Percentiles rank a stretch among this genome's conserved stretches.
Evolutionary conservation across 768 basidiomycete species (phyloP).

Genomic region (Pholiota conissans): DNA sequence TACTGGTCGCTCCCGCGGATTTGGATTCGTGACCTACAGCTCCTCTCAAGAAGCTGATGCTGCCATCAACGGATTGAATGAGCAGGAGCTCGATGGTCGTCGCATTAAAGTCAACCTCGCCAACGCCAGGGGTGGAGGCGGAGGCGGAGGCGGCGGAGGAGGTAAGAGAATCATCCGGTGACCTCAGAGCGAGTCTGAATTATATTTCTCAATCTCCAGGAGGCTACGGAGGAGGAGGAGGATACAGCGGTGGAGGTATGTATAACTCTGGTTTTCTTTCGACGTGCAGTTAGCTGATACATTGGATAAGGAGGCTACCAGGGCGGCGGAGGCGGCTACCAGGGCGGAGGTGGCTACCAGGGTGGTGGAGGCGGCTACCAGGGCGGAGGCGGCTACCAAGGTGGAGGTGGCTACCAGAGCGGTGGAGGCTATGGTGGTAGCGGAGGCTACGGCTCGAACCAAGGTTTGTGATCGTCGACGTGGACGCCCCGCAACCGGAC

Average conservation of each 20-base stretch:
- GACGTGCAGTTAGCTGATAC: neutral
- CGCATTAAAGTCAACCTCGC: conserved; percentile 88
- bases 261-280: neutral
- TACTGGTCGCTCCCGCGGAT: conserved; percentile 94
- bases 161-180: conserved; percentile 15
- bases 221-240: conserved; percentile 26
- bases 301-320: conserved; percentile 24
- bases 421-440: conserved; percentile 17
- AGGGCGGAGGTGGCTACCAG: conserved; percentile 18
- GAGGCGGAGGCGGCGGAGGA: conserved; percentile 48
- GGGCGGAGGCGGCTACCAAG: conserved; percentile 15
- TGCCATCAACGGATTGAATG: conserved; percentile 79
- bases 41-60: conserved; percentile 64
- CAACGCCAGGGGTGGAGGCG: conserved; percentile 65
- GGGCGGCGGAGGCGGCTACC: conserved; percentile 17
- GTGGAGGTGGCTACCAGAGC: conserved; percentile 14
- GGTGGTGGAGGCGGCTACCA: conserved; percentile 21
- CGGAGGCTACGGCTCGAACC: conserved; percentile 15
- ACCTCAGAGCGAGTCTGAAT: conserved; percentile 3
- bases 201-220: neutral
- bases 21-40: conserved; percentile 90
- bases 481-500: neutral
- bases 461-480: conserved; percentile 11
- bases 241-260: conserved; percentile 26
- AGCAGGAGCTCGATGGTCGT: conserved; percentile 92